Evolutionary conservation across 306 rosid species (phyloP).

Genomic region (Carpinus viminea): DNA sequence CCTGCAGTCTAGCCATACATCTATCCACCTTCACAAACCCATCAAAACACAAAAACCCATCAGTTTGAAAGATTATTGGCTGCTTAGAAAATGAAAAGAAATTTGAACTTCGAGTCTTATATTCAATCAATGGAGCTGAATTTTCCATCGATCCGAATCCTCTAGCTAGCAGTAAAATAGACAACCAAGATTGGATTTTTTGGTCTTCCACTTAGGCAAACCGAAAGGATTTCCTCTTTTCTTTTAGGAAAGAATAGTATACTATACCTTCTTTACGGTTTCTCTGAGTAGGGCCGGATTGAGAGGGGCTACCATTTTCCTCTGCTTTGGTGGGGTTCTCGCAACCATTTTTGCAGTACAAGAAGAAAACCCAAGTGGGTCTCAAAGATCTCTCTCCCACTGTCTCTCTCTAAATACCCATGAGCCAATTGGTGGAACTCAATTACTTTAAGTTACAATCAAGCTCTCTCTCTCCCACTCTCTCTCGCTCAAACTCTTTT

Average conservation of each 20-base stretch:
- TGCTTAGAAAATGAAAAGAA: background rate
- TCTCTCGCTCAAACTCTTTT: constrained; percentile 10
- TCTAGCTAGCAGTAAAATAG: background rate
- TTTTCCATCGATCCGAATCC: background rate
- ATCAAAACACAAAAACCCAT: constrained; percentile 12
- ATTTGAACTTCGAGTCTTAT: background rate
- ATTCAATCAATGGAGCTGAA: background rate
- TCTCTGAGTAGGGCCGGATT: constrained; percentile 76
- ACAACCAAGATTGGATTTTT: background rate
- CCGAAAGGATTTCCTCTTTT: background rate
- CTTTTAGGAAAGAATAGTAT: background rate
- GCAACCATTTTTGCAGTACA: constrained; percentile 69
- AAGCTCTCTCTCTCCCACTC: constrained; percentile 10
- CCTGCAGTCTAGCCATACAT: constrained; percentile 89
- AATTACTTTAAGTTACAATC: constrained; percentile 19
- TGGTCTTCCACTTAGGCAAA: no score
- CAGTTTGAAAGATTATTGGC: background rate
- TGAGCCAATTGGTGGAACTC: constrained; percentile 36
- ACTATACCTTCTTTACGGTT: constrained; percentile 71
- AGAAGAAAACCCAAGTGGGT: constrained; percentile 46
- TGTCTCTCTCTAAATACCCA: constrained; percentile 39
- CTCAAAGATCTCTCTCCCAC: constrained; percentile 22
- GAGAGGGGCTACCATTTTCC: constrained; percentile 64
- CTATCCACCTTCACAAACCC: constrained; percentile 74
- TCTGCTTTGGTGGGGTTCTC: constrained; percentile 84